phyloP scores from a whole-genome alignment of 192 early-diverging fungal genomes.

The Rhizophagus sp. region DNA sequence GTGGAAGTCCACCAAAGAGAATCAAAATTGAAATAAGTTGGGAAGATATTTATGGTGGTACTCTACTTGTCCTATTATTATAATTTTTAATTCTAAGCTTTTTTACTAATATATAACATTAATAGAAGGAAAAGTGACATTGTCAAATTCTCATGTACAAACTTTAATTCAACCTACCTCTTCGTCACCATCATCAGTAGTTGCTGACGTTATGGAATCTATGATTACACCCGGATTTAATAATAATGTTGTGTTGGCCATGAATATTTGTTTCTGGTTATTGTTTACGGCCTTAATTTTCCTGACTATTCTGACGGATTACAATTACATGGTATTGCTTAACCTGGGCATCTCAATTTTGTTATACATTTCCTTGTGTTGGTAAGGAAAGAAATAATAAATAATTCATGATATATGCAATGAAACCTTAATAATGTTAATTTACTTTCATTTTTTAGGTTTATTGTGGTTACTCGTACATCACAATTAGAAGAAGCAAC shows the following conservation, averaged over 20 bases:
- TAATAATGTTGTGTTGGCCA: slow-evolving; percentile 13
- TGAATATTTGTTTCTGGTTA: slow-evolving; percentile 20
- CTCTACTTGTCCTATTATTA: too few relatives aligned
- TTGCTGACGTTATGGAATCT: slow-evolving; percentile 19
- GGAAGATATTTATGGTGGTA: not conserved
- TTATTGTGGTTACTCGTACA: not conserved
- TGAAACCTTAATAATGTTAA: too few relatives aligned
- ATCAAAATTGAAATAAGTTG: slow-evolving; percentile 10
- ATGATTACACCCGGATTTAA: slow-evolving; percentile 27
- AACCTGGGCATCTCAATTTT: not conserved
- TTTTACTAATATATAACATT: not conserved
- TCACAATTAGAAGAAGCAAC: slow-evolving; percentile 11
- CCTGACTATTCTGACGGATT: not conserved
- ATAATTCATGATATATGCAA: not conserved
- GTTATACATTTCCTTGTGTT: slow-evolving; percentile 2
- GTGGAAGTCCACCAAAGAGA: not conserved
- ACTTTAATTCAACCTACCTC: slow-evolving; percentile 21
- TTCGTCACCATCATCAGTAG: slow-evolving; percentile 5
- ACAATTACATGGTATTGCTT: not conserved
- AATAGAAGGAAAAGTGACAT: not conserved
- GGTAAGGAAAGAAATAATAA: not conserved
- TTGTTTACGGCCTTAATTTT: not conserved
- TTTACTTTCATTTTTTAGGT: not conserved
- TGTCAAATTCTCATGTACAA: not conserved
- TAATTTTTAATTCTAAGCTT: not conserved